Evolutionary conservation across 1,284 basidiomycete genomes (phyloP), one percentile per base, ranked within the genome.

Genomic region (Flammula alnicola): DNA sequence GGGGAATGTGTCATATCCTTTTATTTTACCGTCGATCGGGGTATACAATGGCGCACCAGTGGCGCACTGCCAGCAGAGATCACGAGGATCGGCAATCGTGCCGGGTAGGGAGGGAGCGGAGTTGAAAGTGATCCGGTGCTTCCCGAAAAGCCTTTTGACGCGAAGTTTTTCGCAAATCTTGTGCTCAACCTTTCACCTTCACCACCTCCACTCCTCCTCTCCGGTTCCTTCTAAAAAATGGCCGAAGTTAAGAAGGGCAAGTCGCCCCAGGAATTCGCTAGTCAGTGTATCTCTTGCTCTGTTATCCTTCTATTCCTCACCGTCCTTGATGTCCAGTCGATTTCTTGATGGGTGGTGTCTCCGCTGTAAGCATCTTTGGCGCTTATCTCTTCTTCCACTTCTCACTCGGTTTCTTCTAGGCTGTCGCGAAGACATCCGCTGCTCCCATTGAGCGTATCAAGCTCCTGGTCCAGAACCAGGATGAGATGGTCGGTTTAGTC

Each of bases 391-490:
- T 39, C 16, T 41, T 20, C 4, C 49, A 40, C 32, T 56, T 29
- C 63, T 52, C 49, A 66, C 41, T 57, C 39, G 33, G 40, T 49
- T 54, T 64, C 2, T 64, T 0, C n/a, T 55, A 92, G 89, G 95
- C 95, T 62, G 93, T 98, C 73, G 90, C 95, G 52, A 98, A 98
- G 85, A 98, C 95, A 58, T 91, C 90, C 62, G 95, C 95, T 65
- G 95, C 95, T 57, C 95, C 96, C 78, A 98, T 98, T 69, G 95
- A 98, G 86, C 94, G 95, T 73, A 95, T 98, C 78, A 98, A 94
- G 87, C 86, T 98, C 68, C 80, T 98, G 70, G 91, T 98, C 62
- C 95, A 98, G 78, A 98, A 98, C 80, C 95, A 98, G 80, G 90
- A 92, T 83, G 90, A 92, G 78, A 93, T 93, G 90, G 88, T 87